Evolutionary conservation across 179 eudicot genomes (phyloP), one percentile per base, ranked within the genome.

Genomic region (Gypsophila paniculata): DNA sequence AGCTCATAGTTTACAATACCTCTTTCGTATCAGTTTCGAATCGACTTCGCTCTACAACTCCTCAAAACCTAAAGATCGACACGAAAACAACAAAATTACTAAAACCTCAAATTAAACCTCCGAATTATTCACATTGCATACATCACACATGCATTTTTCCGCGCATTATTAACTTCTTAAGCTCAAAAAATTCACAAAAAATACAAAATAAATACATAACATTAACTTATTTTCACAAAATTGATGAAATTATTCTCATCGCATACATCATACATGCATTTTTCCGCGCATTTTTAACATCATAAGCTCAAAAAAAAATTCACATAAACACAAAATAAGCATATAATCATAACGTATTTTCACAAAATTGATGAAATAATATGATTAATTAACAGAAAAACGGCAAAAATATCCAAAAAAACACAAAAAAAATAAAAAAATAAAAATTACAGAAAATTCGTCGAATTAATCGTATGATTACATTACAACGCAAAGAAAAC

Each of bases 11-110:
- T 53, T 62, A 70, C 2, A 61, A 67, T 75, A 82, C 88, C 86
- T 79, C 85, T 68, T 70, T 76, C 36, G 75, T 66, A 65, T 53
- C 25, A 57, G 69, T 78, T 17, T 74, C 77, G 5, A 72, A 59
- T 68, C 69, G 74, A 73, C 70, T 22, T 63, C 62, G 75, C 62
- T 68, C 69, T 23, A 66, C 61, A 77, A 62, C 64, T 70, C 36
- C 72, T 61, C 18, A 4, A 38, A 49, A 63, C 72, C 72, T 65
- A 73, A 71, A 61, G 57, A 44, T 54, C 14, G 15, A 4, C 26
- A 77, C 34, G 34, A 72, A 52, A 46, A 3, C 63, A 67, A 77
- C 34, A 29, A 72, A 77, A 79, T 59, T 59, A 14, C 63, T 72
- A 18, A 38, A 74, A 38, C 77, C 54, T 15, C 70, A 65, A 36